These are phyloP conservation scores for Hypoxylon lienhwacheense DNA, from an alignment of 495 filamentous ascomycete genomes.

Conservation along the genomic window DNA sequence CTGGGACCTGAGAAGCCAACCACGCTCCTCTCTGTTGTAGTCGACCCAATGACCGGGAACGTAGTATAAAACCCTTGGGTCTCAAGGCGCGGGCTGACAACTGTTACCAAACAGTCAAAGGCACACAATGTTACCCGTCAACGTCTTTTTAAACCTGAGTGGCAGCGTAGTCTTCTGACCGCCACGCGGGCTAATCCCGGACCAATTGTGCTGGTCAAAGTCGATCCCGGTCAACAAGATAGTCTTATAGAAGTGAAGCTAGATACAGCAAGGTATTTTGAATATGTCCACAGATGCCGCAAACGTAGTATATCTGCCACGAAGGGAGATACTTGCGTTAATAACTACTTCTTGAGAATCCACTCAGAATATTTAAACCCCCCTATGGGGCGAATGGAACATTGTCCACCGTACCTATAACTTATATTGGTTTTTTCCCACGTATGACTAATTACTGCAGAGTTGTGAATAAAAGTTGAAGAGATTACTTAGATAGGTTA, in stretches of 20 bases:
- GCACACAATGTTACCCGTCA: conserved; percentile 19
- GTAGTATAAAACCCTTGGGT: conserved; percentile 21
- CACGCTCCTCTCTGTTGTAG: conserved; percentile 11
- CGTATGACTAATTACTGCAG: conserved; percentile 13
- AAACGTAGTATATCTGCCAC: conserved; percentile 26
- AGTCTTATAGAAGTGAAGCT: conserved; percentile 12
- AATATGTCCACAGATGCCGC: conserved; percentile 14
- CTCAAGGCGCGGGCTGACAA: conserved; percentile 9
- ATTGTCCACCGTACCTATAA: conserved; percentile 19
- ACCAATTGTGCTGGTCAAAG: conserved; percentile 20
- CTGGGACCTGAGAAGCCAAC: conserved; percentile 10
- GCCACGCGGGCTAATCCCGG: conserved; percentile 24
- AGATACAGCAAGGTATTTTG: conserved; percentile 10
- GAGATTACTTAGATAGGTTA: not conserved
- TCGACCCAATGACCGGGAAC: conserved; percentile 25
- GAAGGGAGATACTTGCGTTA: conserved; percentile 10
- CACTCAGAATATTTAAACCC: conserved; percentile 5
- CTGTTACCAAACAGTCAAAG: conserved; percentile 19
- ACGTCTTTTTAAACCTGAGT: conserved; percentile 12
- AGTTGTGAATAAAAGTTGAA: not conserved
- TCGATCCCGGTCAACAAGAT: conserved; percentile 21
- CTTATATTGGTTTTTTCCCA: conserved; percentile 16
- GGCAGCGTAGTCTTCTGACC: conserved; percentile 21
- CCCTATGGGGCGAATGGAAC: conserved; percentile 32
- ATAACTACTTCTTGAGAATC: conserved; percentile 16